A percentile compares a stretch with the other conserved stretches of the same genome.
Conservation (phyloP, 306 rosid genomes). For the Acacia acuminata region DNA sequence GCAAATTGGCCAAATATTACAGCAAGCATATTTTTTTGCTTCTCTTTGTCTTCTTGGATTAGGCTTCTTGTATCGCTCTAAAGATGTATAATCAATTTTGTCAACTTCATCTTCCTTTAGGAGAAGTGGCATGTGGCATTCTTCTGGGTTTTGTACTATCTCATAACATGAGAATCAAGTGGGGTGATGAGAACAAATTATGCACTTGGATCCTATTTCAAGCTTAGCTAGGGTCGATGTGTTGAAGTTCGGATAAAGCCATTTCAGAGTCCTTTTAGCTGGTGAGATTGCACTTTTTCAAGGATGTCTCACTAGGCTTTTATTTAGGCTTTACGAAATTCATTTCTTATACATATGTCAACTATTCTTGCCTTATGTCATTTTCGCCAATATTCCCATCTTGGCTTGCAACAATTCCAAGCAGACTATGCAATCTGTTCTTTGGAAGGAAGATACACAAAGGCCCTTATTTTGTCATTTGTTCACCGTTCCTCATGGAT, state of each 20-base stretch:
- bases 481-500: constrained; percentile 83
- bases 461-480: constrained; percentile 49
- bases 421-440: constrained; percentile 72
- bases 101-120: too few species aligned
- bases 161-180: constrained; percentile 85
- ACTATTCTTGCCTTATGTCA: constrained; percentile 84
- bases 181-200: constrained; percentile 87
- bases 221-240: constrained; percentile 62
- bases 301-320: constrained; percentile 91
- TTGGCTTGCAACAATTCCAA: constrained; percentile 79
- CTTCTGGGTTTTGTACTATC: too few species aligned
- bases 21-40: too few species aligned
- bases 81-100: constrained; percentile 63
- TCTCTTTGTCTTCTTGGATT: constrained; percentile 56
- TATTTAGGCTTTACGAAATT: constrained; percentile 66
- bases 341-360: constrained; percentile 90
- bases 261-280: constrained; percentile 80
- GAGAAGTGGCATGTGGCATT: too few species aligned
- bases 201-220: constrained; percentile 78
- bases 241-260: constrained; percentile 87
- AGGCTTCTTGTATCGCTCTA: constrained; percentile 69
- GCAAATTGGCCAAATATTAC: too few species aligned
- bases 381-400: constrained; percentile 71
- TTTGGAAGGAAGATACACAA: too few species aligned
- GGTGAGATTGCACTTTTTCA: constrained; percentile 86